phyloP scores from a whole-genome alignment of 345 rosid species.

The Citrus cavaleriei region DNA sequence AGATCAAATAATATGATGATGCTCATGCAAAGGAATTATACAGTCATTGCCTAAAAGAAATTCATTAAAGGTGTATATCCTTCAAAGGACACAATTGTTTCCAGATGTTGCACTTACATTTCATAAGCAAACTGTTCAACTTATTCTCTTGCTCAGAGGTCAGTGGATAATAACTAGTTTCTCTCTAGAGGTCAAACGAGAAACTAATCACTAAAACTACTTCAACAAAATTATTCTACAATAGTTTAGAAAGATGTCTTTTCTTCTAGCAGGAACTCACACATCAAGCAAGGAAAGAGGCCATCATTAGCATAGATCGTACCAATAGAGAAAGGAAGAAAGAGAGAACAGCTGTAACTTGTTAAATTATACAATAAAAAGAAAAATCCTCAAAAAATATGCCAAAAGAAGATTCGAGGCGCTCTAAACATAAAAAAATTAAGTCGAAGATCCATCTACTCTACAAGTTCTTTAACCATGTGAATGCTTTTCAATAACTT shows the following conservation, averaged over 20 bases:
- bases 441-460: neutral
- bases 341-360: neutral
- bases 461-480: neutral
- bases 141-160: neutral
- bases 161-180: neutral
- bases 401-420: neutral
- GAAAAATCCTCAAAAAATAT: neutral
- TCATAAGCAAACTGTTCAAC: neutral
- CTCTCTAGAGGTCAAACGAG: neutral
- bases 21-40: neutral
- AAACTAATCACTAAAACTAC: neutral
- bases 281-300: slow-evolving; percentile 1
- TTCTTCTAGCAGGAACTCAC: neutral
- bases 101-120: neutral
- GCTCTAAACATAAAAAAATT: neutral
- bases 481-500: neutral
- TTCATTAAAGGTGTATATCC: neutral
- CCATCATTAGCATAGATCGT: neutral
- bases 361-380: neutral
- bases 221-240: neutral
- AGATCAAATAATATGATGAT: neutral
- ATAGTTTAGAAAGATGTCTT: neutral
- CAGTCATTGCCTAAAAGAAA: neutral
- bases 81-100: neutral
- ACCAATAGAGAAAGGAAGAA: neutral